Percentiles rank a stretch among this genome's conserved stretches.
phyloP scores from a whole-genome alignment of 306 rosid genomes.

The Acmispon strigosus region DNA sequence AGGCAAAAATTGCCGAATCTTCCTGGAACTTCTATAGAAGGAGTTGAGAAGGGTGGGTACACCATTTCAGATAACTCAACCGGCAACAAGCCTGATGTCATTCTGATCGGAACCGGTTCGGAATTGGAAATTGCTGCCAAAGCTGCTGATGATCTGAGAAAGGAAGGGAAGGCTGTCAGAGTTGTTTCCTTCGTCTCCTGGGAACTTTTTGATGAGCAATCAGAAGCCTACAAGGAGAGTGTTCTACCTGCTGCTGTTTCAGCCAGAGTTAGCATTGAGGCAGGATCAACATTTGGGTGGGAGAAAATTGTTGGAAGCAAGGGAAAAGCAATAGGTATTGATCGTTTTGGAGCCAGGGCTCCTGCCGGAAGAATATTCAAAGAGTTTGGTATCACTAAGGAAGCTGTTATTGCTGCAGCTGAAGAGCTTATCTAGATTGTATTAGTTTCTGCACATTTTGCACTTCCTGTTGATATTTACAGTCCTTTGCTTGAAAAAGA shows the following conservation, averaged over 20 bases:
- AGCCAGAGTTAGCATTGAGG: constrained; percentile 98
- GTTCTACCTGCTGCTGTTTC: constrained; percentile 79
- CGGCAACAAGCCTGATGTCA: constrained; percentile 92
- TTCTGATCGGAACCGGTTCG: constrained; percentile 90
- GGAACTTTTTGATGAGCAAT: constrained; percentile 91
- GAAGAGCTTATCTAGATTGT: constrained; percentile 37
- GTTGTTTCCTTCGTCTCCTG: constrained; percentile 86
- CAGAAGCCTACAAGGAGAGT: constrained; percentile 89
- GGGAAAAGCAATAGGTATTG: constrained; percentile 88
- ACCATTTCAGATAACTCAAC: constrained; percentile 75
- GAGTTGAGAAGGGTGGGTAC: constrained; percentile 95
- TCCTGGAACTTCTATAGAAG: constrained; percentile 77
- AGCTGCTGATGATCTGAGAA: constrained; percentile 86
- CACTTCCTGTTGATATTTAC: constrained; percentile 19
- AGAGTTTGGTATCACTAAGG: constrained; percentile 81
- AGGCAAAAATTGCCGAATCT: constrained; percentile 83
- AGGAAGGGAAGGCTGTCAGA: constrained; percentile 89
- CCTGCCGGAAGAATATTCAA: constrained; percentile 89
- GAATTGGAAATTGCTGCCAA: constrained; percentile 89
- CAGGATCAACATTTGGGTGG: constrained; percentile 98
- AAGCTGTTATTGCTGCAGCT: constrained; percentile 94
- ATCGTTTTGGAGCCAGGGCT: constrained; percentile 94
- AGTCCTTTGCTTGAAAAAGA: constrained; percentile 39
- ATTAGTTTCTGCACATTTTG: constrained; percentile 21
- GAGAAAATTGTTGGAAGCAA: constrained; percentile 68